These are phyloP conservation scores for Fusarium tuaranense DNA, from an alignment of 2,329 filamentous ascomycete species.

Conservation along the genomic window DNA sequence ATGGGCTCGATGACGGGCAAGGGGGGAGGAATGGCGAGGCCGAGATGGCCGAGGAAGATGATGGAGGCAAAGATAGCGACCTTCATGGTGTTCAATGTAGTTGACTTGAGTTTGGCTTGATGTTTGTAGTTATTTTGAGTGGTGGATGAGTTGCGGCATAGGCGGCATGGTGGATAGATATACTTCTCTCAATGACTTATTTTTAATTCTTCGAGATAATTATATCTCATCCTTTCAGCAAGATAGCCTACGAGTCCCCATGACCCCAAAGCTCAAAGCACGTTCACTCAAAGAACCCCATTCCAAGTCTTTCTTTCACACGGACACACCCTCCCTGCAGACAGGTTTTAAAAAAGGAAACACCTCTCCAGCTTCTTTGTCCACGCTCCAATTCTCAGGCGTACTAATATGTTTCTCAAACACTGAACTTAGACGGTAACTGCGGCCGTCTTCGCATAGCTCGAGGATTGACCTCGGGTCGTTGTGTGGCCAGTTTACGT, in stretches of 20 bases:
- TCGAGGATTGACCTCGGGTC: conserved; percentile 10
- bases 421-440: conserved; percentile 3
- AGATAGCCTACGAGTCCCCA: neutral
- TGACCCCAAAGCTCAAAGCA: neutral
- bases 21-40: neutral
- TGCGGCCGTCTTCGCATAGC: neutral
- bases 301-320: neutral
- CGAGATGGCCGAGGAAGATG: neutral
- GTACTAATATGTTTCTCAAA: conserved; percentile 25
- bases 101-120: neutral
- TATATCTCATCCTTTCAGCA: neutral
- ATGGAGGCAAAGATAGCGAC: conserved; percentile 1
- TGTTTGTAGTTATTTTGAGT: neutral
- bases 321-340: conserved; percentile 6
- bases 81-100: conserved; percentile 22
- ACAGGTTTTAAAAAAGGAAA: conserved; percentile 27
- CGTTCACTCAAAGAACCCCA: neutral
- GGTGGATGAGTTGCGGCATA: neutral
- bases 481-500: conserved; percentile 16
- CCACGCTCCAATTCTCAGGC: conserved; percentile 19
- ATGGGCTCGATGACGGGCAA: conserved; percentile 15
- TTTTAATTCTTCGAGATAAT: neutral
- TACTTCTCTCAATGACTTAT: neutral
- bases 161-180: conserved; percentile 1
- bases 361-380: conserved; percentile 6